phyloP scores from a whole-genome alignment of 225 moss, liverwort and hornwort species.

The Straminergon stramineum region DNA sequence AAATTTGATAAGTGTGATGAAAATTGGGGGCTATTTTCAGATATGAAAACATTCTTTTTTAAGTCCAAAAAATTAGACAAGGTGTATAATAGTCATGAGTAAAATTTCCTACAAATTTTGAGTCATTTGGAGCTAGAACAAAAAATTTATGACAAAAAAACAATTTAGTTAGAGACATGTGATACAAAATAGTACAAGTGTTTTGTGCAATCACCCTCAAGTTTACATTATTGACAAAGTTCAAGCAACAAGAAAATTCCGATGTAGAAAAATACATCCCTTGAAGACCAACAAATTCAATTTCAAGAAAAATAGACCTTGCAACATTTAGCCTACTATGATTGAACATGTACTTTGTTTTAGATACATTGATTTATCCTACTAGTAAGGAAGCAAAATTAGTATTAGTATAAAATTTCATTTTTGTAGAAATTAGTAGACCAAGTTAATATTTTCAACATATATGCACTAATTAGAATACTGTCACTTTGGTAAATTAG shows the following conservation, averaged over 20 bases:
- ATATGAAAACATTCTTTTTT: too few species aligned
- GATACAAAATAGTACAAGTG: too few species aligned
- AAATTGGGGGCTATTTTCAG: too few species aligned
- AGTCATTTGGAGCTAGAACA: too few species aligned
- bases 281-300: not conserved
- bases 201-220: not conserved
- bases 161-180: too few species aligned
- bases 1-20: too few species aligned
- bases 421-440: not conserved
- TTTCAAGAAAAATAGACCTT: not conserved
- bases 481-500: not conserved
- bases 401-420: not conserved
- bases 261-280: not conserved
- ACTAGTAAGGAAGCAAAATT: not conserved
- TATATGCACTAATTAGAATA: not conserved
- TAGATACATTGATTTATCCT: not conserved
- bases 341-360: not conserved
- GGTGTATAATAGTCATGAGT: too few species aligned
- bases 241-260: not conserved
- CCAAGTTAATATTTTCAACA: not conserved
- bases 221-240: not conserved
- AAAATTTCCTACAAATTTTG: too few species aligned
- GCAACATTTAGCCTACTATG: rapidly evolving
- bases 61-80: too few species aligned
- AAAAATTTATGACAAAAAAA: too few species aligned